Conservation (phyloP, 2,329 filamentous ascomycete species). For the Phialemoniopsis sp. region DNA sequence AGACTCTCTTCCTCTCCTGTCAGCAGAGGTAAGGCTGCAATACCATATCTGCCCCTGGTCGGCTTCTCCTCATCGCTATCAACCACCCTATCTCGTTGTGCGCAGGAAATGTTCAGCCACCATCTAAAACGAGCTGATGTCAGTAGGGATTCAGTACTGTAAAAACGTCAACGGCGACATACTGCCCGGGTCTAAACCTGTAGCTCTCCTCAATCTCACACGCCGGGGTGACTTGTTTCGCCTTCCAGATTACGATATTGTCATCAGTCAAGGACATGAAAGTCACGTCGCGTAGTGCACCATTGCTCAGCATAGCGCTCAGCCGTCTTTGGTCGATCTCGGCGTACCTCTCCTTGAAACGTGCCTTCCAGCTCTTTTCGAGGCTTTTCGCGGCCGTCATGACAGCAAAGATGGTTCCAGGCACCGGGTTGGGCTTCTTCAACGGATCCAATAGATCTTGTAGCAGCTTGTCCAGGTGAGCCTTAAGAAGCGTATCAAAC, state of each 20-base stretch:
- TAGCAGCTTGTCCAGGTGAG: conserved; percentile 40
- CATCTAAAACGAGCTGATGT: conserved; percentile 34
- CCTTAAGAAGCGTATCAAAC: conserved; percentile 30
- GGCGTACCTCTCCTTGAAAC: conserved; percentile 40
- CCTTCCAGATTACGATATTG: conserved; percentile 29
- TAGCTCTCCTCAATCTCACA: conserved; percentile 35
- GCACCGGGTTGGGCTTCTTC: conserved; percentile 18
- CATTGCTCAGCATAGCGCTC: conserved; percentile 24
- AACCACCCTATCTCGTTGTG: conserved; percentile 51
- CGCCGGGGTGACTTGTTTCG: conserved; percentile 23
- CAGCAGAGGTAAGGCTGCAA: conserved; percentile 44
- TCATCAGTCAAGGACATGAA: conserved; percentile 27
- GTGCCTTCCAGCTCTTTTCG: conserved; percentile 34
- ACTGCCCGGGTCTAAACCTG: conserved; percentile 45
- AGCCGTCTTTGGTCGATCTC: conserved; percentile 40
- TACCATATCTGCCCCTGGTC: conserved; percentile 40
- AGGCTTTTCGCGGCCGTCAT: conserved; percentile 30
- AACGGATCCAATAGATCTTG: conserved; percentile 29
- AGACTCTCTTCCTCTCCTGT: conserved; percentile 44
- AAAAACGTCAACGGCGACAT: conserved; percentile 17
- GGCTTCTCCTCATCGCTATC: conserved; percentile 35
- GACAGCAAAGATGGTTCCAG: conserved; percentile 25
- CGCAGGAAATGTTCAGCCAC: conserved; percentile 55
- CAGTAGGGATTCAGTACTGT: conserved; percentile 7
- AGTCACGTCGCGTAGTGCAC: conserved; percentile 34